A percentile compares a stretch with the other conserved stretches of the same genome.
phyloP scores from a whole-genome alignment of 2,329 filamentous ascomycete species.

The Penicillium sp. region DNA sequence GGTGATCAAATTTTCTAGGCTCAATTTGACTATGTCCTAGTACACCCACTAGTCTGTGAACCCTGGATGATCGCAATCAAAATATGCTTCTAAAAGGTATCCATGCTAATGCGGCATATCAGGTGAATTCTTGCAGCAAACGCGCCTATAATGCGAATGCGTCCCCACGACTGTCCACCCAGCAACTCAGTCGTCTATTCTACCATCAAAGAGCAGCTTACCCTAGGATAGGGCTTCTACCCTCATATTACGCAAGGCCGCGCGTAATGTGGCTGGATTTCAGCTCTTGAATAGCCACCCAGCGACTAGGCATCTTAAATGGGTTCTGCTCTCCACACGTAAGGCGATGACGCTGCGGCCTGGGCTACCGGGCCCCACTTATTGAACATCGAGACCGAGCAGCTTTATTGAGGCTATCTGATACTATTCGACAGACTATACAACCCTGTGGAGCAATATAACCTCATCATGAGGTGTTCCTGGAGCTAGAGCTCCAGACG shows the following conservation, averaged over 20 bases:
- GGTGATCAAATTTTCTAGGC: no score
- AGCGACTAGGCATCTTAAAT: background rate
- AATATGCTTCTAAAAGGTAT: no score
- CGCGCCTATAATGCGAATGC: no score
- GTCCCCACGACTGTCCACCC: no score
- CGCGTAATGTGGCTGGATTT: slow-evolving; percentile 6
- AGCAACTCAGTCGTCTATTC: background rate
- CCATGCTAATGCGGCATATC: background rate
- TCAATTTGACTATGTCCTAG: no score
- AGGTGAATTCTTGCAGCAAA: background rate
- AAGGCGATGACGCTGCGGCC: slow-evolving; percentile 7
- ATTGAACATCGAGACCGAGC: background rate
- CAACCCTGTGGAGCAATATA: slow-evolving; percentile 3
- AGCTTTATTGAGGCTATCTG: background rate
- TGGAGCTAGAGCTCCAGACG: background rate
- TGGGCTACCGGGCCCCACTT: background rate
- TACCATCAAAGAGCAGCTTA: background rate
- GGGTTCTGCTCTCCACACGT: slow-evolving; percentile 3
- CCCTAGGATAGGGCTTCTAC: background rate
- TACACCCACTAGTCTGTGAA: no score
- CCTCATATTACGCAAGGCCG: slow-evolving; percentile 3
- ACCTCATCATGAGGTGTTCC: slow-evolving; percentile 7
- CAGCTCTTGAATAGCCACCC: background rate
- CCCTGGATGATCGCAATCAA: no score
- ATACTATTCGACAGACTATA: background rate